Evolutionary conservation across 179 eudicot species (phyloP).

Genomic region (Carnegiea gigantea): DNA sequence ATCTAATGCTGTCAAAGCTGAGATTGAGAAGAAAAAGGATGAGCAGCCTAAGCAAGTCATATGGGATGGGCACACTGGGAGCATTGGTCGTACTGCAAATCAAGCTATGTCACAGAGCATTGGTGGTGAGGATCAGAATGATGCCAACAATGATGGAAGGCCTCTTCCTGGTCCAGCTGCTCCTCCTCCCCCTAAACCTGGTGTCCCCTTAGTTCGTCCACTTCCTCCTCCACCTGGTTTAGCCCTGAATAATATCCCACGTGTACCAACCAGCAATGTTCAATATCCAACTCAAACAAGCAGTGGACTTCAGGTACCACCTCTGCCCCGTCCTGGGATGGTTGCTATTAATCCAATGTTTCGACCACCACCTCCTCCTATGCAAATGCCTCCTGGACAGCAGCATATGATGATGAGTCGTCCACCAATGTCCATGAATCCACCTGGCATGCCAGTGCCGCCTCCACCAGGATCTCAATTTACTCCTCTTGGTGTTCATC

Average conservation of each 20-base stretch:
- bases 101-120: slow-evolving; percentile 86
- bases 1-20: slow-evolving; percentile 90
- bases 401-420: slow-evolving; percentile 78
- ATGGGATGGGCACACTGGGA: slow-evolving; percentile 98
- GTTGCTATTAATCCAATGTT: slow-evolving; percentile 43
- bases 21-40: slow-evolving; percentile 89
- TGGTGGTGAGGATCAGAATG: slow-evolving; percentile 44
- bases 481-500: slow-evolving; percentile 65
- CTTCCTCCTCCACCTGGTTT: slow-evolving; percentile 85
- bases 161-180: slow-evolving; percentile 86
- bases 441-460: slow-evolving; percentile 61
- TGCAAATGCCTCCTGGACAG: slow-evolving; percentile 64
- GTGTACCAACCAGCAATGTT: slow-evolving; percentile 51
- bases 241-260: slow-evolving; percentile 66
- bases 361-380: slow-evolving; percentile 70
- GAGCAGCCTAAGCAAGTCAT: slow-evolving; percentile 98
- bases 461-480: slow-evolving; percentile 82
- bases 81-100: slow-evolving; percentile 93
- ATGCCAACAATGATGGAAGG: slow-evolving; percentile 44
- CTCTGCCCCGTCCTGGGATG: slow-evolving; percentile 58
- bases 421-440: slow-evolving; percentile 54
- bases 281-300: slow-evolving; percentile 58
- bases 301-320: slow-evolving; percentile 49
- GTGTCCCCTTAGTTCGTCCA: slow-evolving; percentile 68
- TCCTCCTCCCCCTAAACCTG: slow-evolving; percentile 73